Percentiles rank a stretch among this genome's conserved stretches.
Conservation (phyloP, 2,329 filamentous ascomycete species). For the Colletotrichum liriopes region DNA sequence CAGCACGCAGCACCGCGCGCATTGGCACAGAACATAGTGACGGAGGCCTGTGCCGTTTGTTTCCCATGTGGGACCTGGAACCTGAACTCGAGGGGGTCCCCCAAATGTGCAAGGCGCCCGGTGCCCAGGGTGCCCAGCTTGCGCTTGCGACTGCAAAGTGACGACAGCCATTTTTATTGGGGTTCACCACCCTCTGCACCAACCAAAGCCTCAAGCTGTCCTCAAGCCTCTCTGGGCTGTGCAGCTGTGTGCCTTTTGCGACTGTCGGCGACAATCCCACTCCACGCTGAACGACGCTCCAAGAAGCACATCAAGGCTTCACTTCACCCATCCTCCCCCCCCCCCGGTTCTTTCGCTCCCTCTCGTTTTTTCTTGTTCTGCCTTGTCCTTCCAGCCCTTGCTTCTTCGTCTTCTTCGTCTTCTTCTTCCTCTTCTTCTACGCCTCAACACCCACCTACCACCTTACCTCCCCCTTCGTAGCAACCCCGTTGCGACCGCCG, state of each 20-base stretch:
- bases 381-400: constrained; percentile 8
- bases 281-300: constrained; percentile 16
- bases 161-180: constrained; percentile 41
- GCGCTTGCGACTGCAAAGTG: constrained; percentile 35
- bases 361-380: constrained; percentile 5
- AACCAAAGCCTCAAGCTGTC: constrained; percentile 41
- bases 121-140: background rate
- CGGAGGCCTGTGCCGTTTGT: background rate
- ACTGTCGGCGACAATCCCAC: constrained; percentile 12
- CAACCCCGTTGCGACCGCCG: constrained; percentile 12
- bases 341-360: constrained; percentile 20
- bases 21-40: background rate
- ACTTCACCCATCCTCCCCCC: background rate
- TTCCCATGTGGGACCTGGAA: background rate
- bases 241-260: constrained; percentile 19
- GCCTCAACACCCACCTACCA: background rate
- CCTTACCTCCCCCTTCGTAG: constrained; percentile 3
- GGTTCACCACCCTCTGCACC: constrained; percentile 14
- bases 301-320: constrained; percentile 16
- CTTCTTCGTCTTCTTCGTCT: constrained; percentile 6
- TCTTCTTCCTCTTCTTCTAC: background rate
- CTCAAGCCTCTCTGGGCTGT: constrained; percentile 33
- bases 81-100: background rate
- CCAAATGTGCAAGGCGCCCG: too few relatives aligned
- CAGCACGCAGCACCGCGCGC: background rate